These are phyloP conservation scores for Cryphonectria japonica DNA, from an alignment of 2,329 filamentous ascomycete genomes.

Conservation along the genomic window DNA sequence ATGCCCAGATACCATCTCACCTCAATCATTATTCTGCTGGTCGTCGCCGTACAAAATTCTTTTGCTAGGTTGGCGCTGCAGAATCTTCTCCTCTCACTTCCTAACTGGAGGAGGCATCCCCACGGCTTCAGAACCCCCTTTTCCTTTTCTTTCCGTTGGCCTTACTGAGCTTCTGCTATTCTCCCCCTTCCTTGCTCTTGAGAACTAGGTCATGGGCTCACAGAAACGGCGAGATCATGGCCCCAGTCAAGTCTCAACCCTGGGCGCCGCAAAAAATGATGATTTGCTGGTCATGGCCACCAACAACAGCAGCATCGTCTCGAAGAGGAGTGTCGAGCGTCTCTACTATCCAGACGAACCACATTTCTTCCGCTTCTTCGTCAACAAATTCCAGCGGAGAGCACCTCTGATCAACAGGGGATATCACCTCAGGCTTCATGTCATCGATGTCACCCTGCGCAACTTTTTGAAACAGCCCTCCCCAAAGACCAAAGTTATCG, in stretches of 20 bases:
- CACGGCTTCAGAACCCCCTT: neutral
- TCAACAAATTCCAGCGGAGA: constrained; percentile 78
- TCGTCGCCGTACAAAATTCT: neutral
- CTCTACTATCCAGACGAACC: constrained; percentile 78
- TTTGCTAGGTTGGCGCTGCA: neutral
- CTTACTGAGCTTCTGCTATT: neutral
- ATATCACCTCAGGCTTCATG: constrained; percentile 84
- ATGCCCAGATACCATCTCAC: neutral
- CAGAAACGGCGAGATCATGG: neutral
- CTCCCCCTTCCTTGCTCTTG: neutral
- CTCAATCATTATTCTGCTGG: neutral
- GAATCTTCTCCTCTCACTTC: neutral
- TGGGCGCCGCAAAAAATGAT: constrained; percentile 31
- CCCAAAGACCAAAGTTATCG: constrained; percentile 68
- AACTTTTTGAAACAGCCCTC: constrained; percentile 65
- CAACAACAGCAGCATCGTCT: constrained; percentile 85
- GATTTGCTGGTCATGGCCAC: constrained; percentile 34
- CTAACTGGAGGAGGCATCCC: neutral
- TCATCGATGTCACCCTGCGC: constrained; percentile 74
- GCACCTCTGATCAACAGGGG: constrained; percentile 90
- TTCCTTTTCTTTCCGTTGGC: neutral
- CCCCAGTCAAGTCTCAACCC: neutral
- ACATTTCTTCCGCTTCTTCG: constrained; percentile 87
- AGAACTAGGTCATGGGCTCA: neutral
- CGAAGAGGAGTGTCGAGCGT: constrained; percentile 89